A percentile compares a stretch with the other conserved stretches of the same genome.
These are phyloP conservation scores for Plasmodium fragile DNA, from an alignment of 169 alveolate species.

Conservation along the genomic window DNA sequence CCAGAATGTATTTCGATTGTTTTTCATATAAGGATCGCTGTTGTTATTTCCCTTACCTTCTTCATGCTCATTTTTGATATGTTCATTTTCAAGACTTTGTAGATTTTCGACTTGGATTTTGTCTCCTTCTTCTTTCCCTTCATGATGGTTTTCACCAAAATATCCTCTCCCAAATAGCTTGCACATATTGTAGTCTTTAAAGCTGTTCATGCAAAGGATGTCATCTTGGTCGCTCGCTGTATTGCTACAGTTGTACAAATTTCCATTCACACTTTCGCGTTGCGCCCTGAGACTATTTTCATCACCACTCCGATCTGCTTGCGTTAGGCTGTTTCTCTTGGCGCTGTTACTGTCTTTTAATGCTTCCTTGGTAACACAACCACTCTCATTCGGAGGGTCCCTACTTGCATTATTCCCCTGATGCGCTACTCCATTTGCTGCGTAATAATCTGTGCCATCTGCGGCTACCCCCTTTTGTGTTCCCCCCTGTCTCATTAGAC, in stretches of 20 bases:
- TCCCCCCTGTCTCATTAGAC: not conserved
- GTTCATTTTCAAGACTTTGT: conserved; percentile 17
- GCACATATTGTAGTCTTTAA: conserved; percentile 15
- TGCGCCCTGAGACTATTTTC: not conserved
- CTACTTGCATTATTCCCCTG: not conserved
- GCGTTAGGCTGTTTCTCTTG: not conserved
- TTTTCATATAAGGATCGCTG: not conserved
- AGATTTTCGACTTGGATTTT: conserved; percentile 16
- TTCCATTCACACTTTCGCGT: not conserved
- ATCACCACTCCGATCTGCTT: not conserved
- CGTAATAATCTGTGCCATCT: not conserved
- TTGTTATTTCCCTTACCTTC: not conserved
- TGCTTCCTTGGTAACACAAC: not conserved
- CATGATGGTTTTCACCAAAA: not conserved
- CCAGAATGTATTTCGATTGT: conserved; percentile 43
- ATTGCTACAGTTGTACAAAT: not conserved
- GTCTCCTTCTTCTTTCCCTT: not conserved
- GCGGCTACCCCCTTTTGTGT: not conserved
- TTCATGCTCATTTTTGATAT: not conserved
- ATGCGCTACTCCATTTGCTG: not conserved
- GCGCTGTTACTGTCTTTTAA: not conserved
- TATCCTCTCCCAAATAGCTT: not conserved
- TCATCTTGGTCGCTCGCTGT: conserved; percentile 5
- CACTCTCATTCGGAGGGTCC: not conserved
- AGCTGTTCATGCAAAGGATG: not conserved